Base-by-base conservation (phyloP, 495 filamentous ascomycete genomes). In the Parachaetomium inaequale region DNA sequence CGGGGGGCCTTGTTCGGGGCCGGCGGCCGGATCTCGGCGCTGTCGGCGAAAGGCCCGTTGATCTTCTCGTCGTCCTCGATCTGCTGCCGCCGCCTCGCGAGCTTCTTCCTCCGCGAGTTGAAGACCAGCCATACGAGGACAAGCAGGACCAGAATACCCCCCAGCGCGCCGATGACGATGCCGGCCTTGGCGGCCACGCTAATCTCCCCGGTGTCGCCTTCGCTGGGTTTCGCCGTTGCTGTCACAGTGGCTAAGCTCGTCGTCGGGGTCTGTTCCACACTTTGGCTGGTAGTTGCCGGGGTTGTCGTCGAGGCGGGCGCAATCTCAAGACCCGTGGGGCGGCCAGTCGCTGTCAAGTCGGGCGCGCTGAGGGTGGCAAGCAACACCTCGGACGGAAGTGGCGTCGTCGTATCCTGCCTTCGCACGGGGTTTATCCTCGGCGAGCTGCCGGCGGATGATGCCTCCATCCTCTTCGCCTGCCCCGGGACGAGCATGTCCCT, bases 111-210 rank as follows among this genome's bases (percentile, higher is more conserved):
- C 67, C 84, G 84, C 72, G 77, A 84, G 70, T 80, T 90, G 74
- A 91, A 85, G 62, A 85, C 78, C 64, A 89, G 81, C 71, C 85
- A 86, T 58, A 92, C 79, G 26, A 88, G 73, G 25, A 90, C 52
- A 23, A 73, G 84, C 15, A 87, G 72, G 43, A 90, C 63, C 15
- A 88, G 68, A 38, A 87, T 79, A 32, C 95, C 73, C 12, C 81
- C 83, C 3, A 92, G 65, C 46, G 91, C 83, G 64, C 92, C 93
- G 70, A 96, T 87, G 4, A 87, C 88, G 54, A 97, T 78, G 57
- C 95, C 95, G 26, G 91, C 93, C 68, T 90, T 93, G 42, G 86
- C 88, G 42, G 86, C 89, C 32, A 77, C 76, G 43, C 83, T 84
- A 66, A 87, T 74, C 15, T 61, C 76, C 23, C 66, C 55, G 36